These are phyloP conservation scores for Warburgia ugandensis DNA, from an alignment of 164 flowering plant species.

Conservation along the genomic window DNA sequence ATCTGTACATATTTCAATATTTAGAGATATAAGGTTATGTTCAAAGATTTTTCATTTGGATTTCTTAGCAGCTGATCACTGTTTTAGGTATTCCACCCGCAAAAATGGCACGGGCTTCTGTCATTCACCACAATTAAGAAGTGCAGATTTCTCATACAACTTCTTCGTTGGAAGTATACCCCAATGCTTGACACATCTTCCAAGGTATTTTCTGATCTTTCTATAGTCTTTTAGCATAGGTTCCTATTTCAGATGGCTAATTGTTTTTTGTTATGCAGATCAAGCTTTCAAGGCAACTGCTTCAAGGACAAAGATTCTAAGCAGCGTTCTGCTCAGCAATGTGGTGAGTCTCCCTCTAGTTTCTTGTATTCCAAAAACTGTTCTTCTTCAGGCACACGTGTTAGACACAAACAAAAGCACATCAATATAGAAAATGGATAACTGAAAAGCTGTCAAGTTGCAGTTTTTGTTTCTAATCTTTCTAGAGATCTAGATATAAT, in stretches of 20 bases:
- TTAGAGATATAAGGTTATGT: no score
- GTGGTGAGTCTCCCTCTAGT: conserved; percentile 42
- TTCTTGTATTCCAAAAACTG: no score
- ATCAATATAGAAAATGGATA: no score
- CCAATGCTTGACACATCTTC: conserved; percentile 62
- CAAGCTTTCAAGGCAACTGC: conserved; percentile 87
- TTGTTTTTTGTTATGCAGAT: conserved; percentile 29
- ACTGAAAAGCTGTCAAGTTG: no score
- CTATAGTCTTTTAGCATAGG: neutral
- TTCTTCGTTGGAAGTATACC: conserved; percentile 76
- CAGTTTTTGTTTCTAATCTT: no score
- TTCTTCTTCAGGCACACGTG: neutral
- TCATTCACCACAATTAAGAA: conserved; percentile 43
- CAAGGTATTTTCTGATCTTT: conserved; percentile 41
- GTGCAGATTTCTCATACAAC: conserved; percentile 74
- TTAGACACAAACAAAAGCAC: neutral
- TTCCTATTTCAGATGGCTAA: neutral
- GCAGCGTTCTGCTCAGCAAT: conserved; percentile 57
- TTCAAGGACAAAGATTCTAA: conserved; percentile 46
- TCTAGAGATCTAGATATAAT: no score
- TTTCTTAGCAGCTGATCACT: conserved; percentile 8
- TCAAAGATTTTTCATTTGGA: no score
- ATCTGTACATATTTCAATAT: no score
- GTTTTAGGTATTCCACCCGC: conserved; percentile 48
- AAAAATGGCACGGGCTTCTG: conserved; percentile 53